Percentiles rank a stretch among this genome's conserved stretches.
These are phyloP conservation scores for Arachis hypogaea DNA, from an alignment of 306 rosid genomes.

Conservation along the genomic window DNA sequence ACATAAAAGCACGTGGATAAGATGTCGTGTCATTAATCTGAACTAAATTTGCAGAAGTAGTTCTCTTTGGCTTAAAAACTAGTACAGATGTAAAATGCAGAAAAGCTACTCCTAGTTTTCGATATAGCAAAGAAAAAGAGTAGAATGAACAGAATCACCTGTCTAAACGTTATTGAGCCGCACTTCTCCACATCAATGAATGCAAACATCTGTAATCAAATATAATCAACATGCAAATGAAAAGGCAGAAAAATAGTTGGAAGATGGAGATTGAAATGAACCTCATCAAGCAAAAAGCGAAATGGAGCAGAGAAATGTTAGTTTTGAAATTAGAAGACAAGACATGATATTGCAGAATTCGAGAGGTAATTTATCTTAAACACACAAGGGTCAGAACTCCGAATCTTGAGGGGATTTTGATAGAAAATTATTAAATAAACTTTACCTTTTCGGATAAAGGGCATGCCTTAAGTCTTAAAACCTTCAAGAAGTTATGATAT, in stretches of 20 bases:
- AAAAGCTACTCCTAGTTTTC: neutral
- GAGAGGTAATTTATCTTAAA: constrained; percentile 6
- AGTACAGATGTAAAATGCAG: neutral
- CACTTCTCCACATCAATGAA: constrained; percentile 71
- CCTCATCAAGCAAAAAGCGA: constrained; percentile 18
- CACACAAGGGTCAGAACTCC: neutral
- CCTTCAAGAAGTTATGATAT: constrained; percentile 72
- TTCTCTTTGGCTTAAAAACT: constrained; percentile 14
- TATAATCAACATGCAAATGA: constrained; percentile 16
- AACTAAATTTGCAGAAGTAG: constrained; percentile 18
- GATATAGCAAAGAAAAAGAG: constrained; percentile 1
- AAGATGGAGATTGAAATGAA: constrained; percentile 8
- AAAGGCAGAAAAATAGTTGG: neutral
- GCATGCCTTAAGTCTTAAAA: constrained; percentile 70
- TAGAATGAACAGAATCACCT: constrained; percentile 51
- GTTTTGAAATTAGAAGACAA: constrained; percentile 16
- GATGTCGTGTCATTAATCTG: neutral
- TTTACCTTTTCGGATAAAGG: constrained; percentile 68
- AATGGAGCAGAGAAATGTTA: constrained; percentile 10
- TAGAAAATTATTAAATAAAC: constrained; percentile 15
- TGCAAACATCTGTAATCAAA: constrained; percentile 67
- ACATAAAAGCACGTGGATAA: constrained; percentile 20
- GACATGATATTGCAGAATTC: constrained; percentile 19
- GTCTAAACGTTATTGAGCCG: constrained; percentile 75
- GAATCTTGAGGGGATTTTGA: constrained; percentile 19